A percentile compares a stretch with the other conserved stretches of the same genome.
Evolutionary conservation across 73 alveolate species (phyloP).

Genomic region (Effrenium voratum): DNA sequence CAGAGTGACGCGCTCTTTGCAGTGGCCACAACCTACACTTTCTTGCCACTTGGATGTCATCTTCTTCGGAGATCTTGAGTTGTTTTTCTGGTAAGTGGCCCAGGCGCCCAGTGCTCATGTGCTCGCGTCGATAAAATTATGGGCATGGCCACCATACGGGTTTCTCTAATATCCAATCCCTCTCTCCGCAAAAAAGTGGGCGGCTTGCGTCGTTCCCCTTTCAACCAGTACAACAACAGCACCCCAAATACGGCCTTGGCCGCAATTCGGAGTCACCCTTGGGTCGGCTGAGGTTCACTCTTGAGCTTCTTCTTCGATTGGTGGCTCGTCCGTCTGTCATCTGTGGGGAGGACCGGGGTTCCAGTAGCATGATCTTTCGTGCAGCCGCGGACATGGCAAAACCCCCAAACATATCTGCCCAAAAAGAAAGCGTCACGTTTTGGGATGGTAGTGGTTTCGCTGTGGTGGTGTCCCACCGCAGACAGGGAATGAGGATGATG

Average conservation of each 20-base stretch:
- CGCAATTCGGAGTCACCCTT: neutral
- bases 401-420: too few relatives aligned
- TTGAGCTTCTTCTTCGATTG: neutral
- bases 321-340: slow-evolving; percentile 9
- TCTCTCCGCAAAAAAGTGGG: neutral
- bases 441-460: too few relatives aligned
- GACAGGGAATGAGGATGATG: too few relatives aligned
- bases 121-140: too few relatives aligned
- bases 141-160: neutral
- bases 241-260: neutral
- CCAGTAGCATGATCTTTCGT: too few relatives aligned
- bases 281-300: slow-evolving; percentile 22
- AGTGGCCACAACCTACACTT: slow-evolving; percentile 10
- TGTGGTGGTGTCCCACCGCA: too few relatives aligned
- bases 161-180: neutral
- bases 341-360: slow-evolving; percentile 60
- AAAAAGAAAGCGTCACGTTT: too few relatives aligned
- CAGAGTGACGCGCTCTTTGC: neutral
- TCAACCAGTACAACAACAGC: neutral
- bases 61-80: too few relatives aligned
- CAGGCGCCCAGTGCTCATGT: too few relatives aligned
- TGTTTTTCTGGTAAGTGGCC: too few relatives aligned
- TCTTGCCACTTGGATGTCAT: neutral
- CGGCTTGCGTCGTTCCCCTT: too few relatives aligned
- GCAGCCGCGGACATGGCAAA: too few relatives aligned